Evolutionary conservation across 352 stramenopile species (phyloP), one percentile per base, ranked within the genome.

Genomic region (Discostella stelligera): DNA sequence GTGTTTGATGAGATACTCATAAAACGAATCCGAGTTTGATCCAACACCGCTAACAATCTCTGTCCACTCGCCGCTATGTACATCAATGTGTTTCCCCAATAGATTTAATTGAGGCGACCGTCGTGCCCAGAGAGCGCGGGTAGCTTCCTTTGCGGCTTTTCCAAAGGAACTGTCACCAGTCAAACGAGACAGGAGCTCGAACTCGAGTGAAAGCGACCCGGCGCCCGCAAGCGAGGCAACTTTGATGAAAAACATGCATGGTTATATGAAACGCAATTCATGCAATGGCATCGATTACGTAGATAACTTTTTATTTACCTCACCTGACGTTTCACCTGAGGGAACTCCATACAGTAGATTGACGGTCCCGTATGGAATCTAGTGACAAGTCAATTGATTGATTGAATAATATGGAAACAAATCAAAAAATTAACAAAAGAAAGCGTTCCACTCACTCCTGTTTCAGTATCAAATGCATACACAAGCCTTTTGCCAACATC

Each of bases 141-240:
- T 84, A 14, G 84, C 76, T 13, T 88, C 67, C 60, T 90, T 89
- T 32, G 84, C 88, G 7, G 79, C 79, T 54, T 84, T 79, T 46
- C 78, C 88, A 73, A 87, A 93, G 14, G 74, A 83, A 20, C 87
- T 55, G 27, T 96, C 84, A 20, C 85, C 87, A 7, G 88, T 95
- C 0, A 96, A 85, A 10, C 94, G 83, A n/a, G 94, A 98, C 8
- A 99, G 90, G 39, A 98, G 91, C 14, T 95, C 91, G 65, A 99
- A 97, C 88, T 99, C 97, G 14, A 99, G 88, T 0, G 97, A 85
- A n/a, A 98, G 83, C 27, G 96, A 98, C 0, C 97, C 97, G 3
- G 95, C 96, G 4, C 96, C 97, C 3, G 97, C 97, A 1, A 97
- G 93, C 77, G 95, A 98, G 16, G 97, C 97, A 56, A 98, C 83